These are phyloP conservation scores for Schizochytrium sp. DNA, from an alignment of 108 stramenopile genomes.

Conservation along the genomic window DNA sequence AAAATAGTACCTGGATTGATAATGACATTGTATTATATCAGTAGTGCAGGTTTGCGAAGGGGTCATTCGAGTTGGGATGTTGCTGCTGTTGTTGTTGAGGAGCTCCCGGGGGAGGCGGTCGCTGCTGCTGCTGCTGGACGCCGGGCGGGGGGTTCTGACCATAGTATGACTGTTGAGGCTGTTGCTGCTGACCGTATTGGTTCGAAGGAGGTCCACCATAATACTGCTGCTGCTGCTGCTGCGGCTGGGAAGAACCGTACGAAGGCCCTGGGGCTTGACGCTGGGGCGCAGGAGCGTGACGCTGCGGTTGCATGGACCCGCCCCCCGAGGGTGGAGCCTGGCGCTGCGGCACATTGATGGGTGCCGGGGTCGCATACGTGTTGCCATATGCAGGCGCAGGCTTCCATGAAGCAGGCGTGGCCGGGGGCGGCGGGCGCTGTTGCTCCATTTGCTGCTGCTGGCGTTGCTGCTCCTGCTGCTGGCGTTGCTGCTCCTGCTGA, in stretches of 20 bases:
- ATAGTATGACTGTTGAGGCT: background rate
- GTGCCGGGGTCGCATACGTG: slow-evolving; percentile 12
- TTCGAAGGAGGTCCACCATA: background rate
- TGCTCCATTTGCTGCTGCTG: slow-evolving; percentile 11
- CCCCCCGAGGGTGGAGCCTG: background rate
- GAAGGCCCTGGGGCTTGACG: background rate
- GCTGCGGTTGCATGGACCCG: background rate
- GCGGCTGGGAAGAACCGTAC: background rate
- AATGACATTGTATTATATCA: background rate
- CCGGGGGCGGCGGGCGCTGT: background rate
- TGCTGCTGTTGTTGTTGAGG: background rate
- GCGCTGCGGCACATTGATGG: slow-evolving; percentile 1
- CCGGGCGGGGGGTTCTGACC: background rate
- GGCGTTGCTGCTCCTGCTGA: background rate
- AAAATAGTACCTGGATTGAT: too few relatives aligned
- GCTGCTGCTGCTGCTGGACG: background rate
- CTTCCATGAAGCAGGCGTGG: background rate
- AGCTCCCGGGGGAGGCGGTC: background rate
- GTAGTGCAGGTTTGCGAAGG: background rate
- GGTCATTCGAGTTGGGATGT: background rate
- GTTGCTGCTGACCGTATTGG: background rate
- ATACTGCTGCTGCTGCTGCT: background rate
- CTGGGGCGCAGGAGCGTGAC: background rate
- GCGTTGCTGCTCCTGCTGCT: background rate
- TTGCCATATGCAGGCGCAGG: background rate